Percentiles rank a stretch among this genome's conserved stretches.
Evolutionary conservation across 805 yeast genomes (phyloP).

Genomic region (Candida takata): DNA sequence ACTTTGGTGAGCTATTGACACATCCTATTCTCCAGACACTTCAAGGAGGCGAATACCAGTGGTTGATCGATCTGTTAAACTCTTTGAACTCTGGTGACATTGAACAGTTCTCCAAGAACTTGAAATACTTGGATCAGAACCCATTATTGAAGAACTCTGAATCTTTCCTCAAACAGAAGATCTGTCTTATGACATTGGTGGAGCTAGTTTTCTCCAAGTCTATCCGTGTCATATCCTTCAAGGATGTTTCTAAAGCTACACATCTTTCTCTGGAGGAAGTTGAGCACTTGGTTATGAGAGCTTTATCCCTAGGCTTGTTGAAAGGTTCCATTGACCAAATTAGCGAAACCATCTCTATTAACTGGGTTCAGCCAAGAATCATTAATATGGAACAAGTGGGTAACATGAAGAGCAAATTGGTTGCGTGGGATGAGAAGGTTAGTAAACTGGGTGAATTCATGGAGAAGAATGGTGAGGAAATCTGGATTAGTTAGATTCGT

Average conservation of each 20-base stretch:
- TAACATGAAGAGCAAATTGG: constrained; percentile 65
- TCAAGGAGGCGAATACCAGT: constrained; percentile 40
- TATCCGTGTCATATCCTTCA: constrained; percentile 65
- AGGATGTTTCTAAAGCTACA: constrained; percentile 68
- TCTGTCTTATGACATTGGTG: constrained; percentile 84
- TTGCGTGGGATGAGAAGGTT: constrained; percentile 75
- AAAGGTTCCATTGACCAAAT: constrained; percentile 92
- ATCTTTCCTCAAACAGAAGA: constrained; percentile 76
- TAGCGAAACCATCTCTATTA: constrained; percentile 64
- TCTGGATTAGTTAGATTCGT: constrained; percentile 43
- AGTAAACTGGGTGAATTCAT: constrained; percentile 54
- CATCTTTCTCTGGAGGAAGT: constrained; percentile 57
- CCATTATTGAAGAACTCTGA: constrained; percentile 54
- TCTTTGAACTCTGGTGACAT: constrained; percentile 77
- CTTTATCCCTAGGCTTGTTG: constrained; percentile 75
- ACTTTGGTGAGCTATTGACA: constrained; percentile 89
- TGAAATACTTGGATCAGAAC: constrained; percentile 33
- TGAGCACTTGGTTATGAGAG: constrained; percentile 87
- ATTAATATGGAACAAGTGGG: constrained; percentile 76
- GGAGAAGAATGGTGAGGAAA: constrained; percentile 51
- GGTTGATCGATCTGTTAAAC: constrained; percentile 68
- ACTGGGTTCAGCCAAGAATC: constrained; percentile 96
- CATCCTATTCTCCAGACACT: constrained; percentile 71
- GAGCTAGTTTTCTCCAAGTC: constrained; percentile 81
- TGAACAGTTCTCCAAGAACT: constrained; percentile 48